phyloP scores from a whole-genome alignment of 192 early-diverging fungal species.

The Geosiphon pyriformis region DNA sequence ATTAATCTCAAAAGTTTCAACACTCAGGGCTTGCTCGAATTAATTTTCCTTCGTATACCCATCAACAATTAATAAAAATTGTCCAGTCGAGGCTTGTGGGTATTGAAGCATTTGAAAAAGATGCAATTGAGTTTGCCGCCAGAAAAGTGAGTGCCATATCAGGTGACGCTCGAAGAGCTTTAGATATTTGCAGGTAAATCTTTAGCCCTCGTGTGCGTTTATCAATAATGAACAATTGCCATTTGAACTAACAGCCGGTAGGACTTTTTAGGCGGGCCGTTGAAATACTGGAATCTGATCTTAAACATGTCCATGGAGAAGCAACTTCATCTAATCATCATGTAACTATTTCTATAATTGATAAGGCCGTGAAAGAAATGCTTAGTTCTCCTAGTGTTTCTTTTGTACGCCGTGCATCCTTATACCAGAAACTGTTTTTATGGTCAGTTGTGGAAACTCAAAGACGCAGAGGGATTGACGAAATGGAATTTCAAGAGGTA shows the following conservation, averaged over 20 bases:
- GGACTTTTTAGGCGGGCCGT: constrained; percentile 49
- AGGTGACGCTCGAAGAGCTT: constrained; percentile 89
- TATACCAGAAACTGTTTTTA: constrained; percentile 86
- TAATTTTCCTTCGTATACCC: constrained; percentile 89
- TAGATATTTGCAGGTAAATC: constrained; percentile 85
- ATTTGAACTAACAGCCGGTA: background rate
- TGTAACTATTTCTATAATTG: constrained; percentile 65
- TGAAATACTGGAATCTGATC: constrained; percentile 57
- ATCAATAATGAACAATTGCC: background rate
- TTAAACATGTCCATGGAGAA: constrained; percentile 13
- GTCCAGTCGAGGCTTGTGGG: constrained; percentile 75
- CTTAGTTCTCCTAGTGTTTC: constrained; percentile 70
- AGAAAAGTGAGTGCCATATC: constrained; percentile 93
- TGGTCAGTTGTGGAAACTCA: constrained; percentile 59
- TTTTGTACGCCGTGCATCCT: constrained; percentile 63
- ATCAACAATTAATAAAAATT: constrained; percentile 80
- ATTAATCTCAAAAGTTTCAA: background rate
- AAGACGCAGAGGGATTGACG: constrained; percentile 61
- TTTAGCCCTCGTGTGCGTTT: background rate
- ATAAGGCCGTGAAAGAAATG: constrained; percentile 84
- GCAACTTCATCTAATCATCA: constrained; percentile 22
- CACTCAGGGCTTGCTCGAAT: constrained; percentile 72
- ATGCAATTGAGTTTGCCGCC: constrained; percentile 91
- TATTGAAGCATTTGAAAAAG: constrained; percentile 62
- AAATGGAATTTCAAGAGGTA: constrained; percentile 72